phyloP scores from a whole-genome alignment of 805 yeast genomes.

The Candida coleopterorum region DNA sequence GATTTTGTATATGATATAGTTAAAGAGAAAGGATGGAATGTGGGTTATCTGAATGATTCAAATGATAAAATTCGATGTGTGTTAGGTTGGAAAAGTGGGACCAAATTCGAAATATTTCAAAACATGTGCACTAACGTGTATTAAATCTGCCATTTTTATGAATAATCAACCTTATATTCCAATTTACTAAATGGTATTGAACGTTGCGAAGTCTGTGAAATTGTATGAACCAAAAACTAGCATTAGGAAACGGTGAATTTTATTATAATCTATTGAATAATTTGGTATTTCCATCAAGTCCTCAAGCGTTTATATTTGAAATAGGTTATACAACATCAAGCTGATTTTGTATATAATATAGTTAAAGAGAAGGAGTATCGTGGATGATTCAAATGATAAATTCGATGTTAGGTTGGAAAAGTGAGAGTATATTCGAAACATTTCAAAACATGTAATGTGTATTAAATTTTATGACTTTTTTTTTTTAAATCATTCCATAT shows the following conservation, averaged over 20 bases:
- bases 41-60: conserved; percentile 47
- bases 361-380: conserved; percentile 32
- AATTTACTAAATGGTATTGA: no score
- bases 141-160: no score
- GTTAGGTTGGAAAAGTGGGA: conserved; percentile 49
- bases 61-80: conserved; percentile 54
- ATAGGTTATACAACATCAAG: conserved; percentile 64
- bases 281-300: conserved; percentile 36
- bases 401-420: conserved; percentile 57
- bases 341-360: conserved; percentile 28
- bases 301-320: conserved; percentile 69
- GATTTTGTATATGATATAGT: conserved; percentile 27
- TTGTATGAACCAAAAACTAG: conserved; percentile 70
- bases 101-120: conserved; percentile 7
- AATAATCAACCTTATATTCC: no score
- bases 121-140: conserved; percentile 9
- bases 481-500: neutral
- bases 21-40: conserved; percentile 39
- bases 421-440: conserved; percentile 10
- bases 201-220: conserved; percentile 63
- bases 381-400: conserved; percentile 47
- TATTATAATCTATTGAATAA: conserved; percentile 51
- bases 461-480: conserved; percentile 4
- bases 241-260: conserved; percentile 78
- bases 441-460: conserved; percentile 6